Conservation (phyloP, 2,329 filamentous ascomycete species). For the Boeremia exigua region DNA sequence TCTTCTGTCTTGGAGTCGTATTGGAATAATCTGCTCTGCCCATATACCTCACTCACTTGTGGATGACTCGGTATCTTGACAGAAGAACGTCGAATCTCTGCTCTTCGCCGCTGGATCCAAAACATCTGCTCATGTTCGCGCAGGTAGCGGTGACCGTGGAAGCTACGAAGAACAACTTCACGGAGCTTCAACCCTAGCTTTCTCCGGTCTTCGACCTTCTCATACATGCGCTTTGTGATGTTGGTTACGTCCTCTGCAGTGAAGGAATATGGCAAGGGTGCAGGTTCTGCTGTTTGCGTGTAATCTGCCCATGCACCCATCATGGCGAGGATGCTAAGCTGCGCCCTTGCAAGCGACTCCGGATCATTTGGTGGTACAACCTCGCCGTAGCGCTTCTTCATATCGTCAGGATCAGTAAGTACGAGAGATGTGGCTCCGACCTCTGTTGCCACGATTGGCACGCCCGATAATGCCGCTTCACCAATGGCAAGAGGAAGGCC, state of each 20-base stretch:
- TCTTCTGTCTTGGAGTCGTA: neutral
- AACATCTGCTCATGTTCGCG: constrained; percentile 65
- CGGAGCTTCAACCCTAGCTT: neutral
- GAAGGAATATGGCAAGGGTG: neutral
- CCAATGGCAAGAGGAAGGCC: neutral
- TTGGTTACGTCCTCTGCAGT: neutral
- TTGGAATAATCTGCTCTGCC: neutral
- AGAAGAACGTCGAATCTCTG: neutral
- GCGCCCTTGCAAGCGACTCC: constrained; percentile 64
- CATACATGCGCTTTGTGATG: neutral
- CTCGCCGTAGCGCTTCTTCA: constrained; percentile 58
- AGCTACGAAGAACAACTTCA: neutral
- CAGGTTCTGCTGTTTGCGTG: constrained; percentile 48
- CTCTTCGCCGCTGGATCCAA: constrained; percentile 32
- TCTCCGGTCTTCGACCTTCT: neutral
- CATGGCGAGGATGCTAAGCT: constrained; percentile 67
- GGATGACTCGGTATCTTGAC: neutral
- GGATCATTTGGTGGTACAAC: constrained; percentile 70
- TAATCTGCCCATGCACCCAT: constrained; percentile 67
- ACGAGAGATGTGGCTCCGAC: neutral
- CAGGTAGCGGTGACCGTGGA: constrained; percentile 61
- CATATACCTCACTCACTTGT: neutral
- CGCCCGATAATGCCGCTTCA: neutral
- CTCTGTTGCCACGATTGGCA: neutral
- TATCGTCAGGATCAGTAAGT: neutral